A percentile compares a stretch with the other conserved stretches of the same genome.
These are phyloP conservation scores for Syncephalastrum contaminatum DNA, from an alignment of 371 early-diverging fungal genomes.

Conservation along the genomic window DNA sequence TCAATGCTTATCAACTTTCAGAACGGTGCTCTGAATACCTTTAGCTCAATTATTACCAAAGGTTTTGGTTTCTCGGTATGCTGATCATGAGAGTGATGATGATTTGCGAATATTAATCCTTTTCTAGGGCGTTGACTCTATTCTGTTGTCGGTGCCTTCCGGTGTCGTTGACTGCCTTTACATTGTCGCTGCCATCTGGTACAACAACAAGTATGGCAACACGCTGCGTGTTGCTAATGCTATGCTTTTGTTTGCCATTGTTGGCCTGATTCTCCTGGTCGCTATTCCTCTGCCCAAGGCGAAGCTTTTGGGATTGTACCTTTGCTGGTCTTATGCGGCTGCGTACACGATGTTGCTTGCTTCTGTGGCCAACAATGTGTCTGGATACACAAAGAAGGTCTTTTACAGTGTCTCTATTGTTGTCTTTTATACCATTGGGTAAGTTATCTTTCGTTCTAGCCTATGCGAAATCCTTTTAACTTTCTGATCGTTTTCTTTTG, in stretches of 20 bases:
- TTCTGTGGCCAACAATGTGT: slow-evolving; percentile 29
- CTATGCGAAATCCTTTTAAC: not conserved
- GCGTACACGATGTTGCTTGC: slow-evolving; percentile 23
- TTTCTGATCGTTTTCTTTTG: not conserved
- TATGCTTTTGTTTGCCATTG: slow-evolving; percentile 14
- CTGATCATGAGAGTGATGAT: not conserved
- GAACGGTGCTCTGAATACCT: slow-evolving; percentile 39
- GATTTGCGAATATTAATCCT: not conserved
- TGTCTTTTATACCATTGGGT: slow-evolving; percentile 23
- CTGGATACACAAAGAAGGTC: slow-evolving; percentile 36
- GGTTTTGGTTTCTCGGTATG: slow-evolving; percentile 30
- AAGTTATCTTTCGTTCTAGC: not conserved
- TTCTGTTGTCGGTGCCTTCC: slow-evolving; percentile 26
- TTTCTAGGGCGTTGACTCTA: slow-evolving; percentile 20
- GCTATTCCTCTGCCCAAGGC: slow-evolving; percentile 26
- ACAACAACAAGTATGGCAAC: slow-evolving; percentile 19
- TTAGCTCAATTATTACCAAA: slow-evolving; percentile 19
- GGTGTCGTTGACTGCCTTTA: slow-evolving; percentile 26
- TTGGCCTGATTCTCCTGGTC: slow-evolving; percentile 26
- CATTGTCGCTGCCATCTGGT: slow-evolving; percentile 19
- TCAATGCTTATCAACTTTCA: slow-evolving; percentile 31
- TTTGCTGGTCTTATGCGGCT: slow-evolving; percentile 26
- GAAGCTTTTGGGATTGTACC: slow-evolving; percentile 27
- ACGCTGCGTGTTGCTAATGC: slow-evolving; percentile 19
- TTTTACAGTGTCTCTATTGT: slow-evolving; percentile 23